Base-by-base conservation (phyloP, 177 flowering plant genomes). In the Vitis hybrid region DNA sequence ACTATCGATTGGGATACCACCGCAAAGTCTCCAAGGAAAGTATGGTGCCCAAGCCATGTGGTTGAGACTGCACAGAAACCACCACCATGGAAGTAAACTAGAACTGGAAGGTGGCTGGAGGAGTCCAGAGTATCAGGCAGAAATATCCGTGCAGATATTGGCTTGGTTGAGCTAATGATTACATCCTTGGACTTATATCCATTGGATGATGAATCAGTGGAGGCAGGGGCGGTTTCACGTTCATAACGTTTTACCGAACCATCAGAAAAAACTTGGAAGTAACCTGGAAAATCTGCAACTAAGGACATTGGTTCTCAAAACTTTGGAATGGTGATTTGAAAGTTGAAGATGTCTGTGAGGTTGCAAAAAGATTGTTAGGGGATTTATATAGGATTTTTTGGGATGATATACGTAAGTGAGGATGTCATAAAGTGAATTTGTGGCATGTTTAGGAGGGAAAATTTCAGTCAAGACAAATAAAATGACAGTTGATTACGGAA, bases 51-150 rank as follows among this genome's bases (percentile, higher is more conserved):
- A 52, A 71, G 64, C 93, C 92, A 89, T 2, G 89, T 79, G 61
- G 94, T 88, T 6, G 94, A 88, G 79, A 93, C 97, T 48, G 91
- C 81, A 83, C 98, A 91, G 54, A 93, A 93, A 8, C 94, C 98
- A 12, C 98, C 98, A 18, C 95, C 97, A 65, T 93, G 98, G 75
- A 89, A 88, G 62, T 93, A 93, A 61, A 91, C 80, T 64, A 93
- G 2, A 6, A 89, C 76, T 0, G 97, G 93, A 54, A 84, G 82
- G 34, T 6, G 56, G 3, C 11, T 49, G 1, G 69, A 3, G 1
- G 72, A 30, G 13, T 19, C 60, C 1, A 50, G 18, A 23, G 70
- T 68, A 14, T 78, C 70, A 6, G 97, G 92, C 18, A 86, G 65
- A 74, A 89, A 91, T 3, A 93, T 70, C 70, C 97, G 75, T 6